Conservation (phyloP, 2,329 filamentous ascomycete genomes). For the Alternaria postmessia region DNA sequence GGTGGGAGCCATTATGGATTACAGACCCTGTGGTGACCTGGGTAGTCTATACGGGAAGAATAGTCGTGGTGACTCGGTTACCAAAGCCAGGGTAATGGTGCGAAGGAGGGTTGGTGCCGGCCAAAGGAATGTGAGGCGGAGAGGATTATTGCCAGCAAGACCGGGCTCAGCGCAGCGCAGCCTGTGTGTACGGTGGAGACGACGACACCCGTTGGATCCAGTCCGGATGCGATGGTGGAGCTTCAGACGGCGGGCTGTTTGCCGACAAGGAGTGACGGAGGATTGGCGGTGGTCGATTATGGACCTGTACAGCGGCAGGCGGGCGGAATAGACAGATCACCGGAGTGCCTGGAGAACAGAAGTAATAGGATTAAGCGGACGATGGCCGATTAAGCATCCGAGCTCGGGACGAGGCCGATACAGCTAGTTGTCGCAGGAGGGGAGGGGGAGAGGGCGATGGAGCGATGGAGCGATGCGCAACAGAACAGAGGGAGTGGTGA, state of each 20-base stretch:
- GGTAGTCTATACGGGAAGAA: constrained; percentile 37
- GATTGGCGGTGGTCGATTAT: constrained; percentile 36
- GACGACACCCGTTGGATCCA: constrained; percentile 33
- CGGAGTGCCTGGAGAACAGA: constrained; percentile 47
- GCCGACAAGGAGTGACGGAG: constrained; percentile 41
- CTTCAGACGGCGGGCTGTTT: constrained; percentile 10
- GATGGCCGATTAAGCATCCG: constrained; percentile 38
- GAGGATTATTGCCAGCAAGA: constrained; percentile 45
- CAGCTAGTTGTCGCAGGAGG: constrained; percentile 20
- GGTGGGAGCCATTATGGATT: constrained; percentile 90
- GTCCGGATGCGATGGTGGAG: constrained; percentile 33
- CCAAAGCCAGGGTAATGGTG: constrained; percentile 50
- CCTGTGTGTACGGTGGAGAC: constrained; percentile 34
- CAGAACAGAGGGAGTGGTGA: constrained; percentile 2
- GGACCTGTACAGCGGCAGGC: constrained; percentile 39
- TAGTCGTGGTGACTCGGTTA: constrained; percentile 46
- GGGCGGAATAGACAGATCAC: constrained; percentile 50
- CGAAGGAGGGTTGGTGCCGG: constrained; percentile 49
- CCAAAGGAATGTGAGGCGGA: constrained; percentile 53
- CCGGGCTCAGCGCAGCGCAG: constrained; percentile 37
- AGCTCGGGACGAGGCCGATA: constrained; percentile 35
- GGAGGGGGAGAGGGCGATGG: constrained; percentile 18
- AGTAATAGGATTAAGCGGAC: constrained; percentile 48
- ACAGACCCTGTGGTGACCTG: constrained; percentile 52
- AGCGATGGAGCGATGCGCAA: constrained; percentile 15